Conservation (phyloP, 176 grass and related monocot species). For the Otatea glauca region DNA sequence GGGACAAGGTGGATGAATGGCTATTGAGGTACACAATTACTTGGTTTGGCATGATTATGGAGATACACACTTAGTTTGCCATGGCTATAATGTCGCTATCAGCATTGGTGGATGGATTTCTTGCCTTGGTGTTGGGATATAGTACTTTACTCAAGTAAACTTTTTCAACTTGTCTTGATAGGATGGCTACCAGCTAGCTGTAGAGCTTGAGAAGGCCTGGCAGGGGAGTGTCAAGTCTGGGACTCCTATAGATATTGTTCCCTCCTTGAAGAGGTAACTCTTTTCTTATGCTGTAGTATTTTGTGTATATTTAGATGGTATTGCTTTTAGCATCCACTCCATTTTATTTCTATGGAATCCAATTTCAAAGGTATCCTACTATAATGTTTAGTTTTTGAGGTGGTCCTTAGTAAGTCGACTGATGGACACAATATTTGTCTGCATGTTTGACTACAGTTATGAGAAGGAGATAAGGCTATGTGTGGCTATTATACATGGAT, state of each 20-base stretch:
- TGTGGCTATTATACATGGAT: constrained; percentile 93
- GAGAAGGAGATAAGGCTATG: constrained; percentile 87
- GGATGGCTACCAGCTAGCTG: constrained; percentile 97
- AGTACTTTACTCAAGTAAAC: background rate
- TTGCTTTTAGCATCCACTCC: constrained; percentile 1
- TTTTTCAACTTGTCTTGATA: constrained; percentile 44
- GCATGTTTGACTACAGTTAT: constrained; percentile 66
- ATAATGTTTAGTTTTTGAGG: constrained; percentile 7
- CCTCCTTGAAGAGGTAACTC: constrained; percentile 84
- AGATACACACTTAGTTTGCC: constrained; percentile 53
- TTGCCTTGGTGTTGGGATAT: constrained; percentile 19
- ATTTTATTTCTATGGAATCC: constrained; percentile 4
- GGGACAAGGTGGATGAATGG: no score
- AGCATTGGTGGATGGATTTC: background rate
- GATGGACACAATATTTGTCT: background rate
- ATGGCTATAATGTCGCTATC: constrained; percentile 15
- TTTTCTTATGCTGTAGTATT: constrained; percentile 18
- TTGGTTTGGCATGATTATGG: constrained; percentile 77
- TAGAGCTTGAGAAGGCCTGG: constrained; percentile 93
- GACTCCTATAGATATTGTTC: constrained; percentile 69
- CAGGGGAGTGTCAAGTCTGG: constrained; percentile 67
- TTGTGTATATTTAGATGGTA: background rate
- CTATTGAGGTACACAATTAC: constrained; percentile 54
- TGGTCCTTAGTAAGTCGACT: constrained; percentile 23
- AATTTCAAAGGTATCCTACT: constrained; percentile 15